Evolutionary conservation across 164 flowering plant species (phyloP), one percentile per base, ranked within the genome.

Genomic region (Nymphaea thermarum): DNA sequence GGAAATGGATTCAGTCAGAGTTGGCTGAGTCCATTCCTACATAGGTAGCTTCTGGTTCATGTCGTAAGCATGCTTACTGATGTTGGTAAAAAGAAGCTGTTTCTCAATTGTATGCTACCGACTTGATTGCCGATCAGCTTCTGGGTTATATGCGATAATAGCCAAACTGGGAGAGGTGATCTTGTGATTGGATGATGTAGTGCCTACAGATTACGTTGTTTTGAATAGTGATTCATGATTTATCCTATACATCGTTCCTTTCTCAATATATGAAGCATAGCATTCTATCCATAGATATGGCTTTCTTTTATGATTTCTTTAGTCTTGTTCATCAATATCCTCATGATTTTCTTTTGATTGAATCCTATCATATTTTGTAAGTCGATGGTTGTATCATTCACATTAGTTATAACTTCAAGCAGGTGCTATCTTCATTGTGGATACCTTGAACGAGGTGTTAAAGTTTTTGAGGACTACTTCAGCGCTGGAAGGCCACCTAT

Each of bases 351-450:
- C 11, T 47, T 47, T 47, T 47, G 12, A 47, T 47, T 12, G 55
- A 12, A 47, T 47, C 55, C 55, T 47, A 6, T 12, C 55, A 47
- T 47, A 12, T 47, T 47, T 47, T 47, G 55, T 6, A 47, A 7
- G 7, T 47, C 55, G 3, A 47, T 47, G 12, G 7, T 47, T 47
- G 3, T 47, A 7, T 12, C 12, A 7, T 47, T 47, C 55, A 47
- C 12, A 47, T 61, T n/a, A 0, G 8, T 61, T 61, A 7, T 6
- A n/a, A 42, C 63, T 44, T 65, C 41, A 42, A 60, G 7, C 70
- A 72, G 98, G 86, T 89, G 97, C 74, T 91, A 88, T 80, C 74
- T 91, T 51, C 82, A 79, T 74, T 71, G 84, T 66, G 96, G 96
- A 63, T 87, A 88, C 77, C 43, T 93, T 69, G 96, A 91, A 66